phyloP scores from a whole-genome alignment of 1,284 basidiomycete species.

The Paramarasmius palmivorus region DNA sequence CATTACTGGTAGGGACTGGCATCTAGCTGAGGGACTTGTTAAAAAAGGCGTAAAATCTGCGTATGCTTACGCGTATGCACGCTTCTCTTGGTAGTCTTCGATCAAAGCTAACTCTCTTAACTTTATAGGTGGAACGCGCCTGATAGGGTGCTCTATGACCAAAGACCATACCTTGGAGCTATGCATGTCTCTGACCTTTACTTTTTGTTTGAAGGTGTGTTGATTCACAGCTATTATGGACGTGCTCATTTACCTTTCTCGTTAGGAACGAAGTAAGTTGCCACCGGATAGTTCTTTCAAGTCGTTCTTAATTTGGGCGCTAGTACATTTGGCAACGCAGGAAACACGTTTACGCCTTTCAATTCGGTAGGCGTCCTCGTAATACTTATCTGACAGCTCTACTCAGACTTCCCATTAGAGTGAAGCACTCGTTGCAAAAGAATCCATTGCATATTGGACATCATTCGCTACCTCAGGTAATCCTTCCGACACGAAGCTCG shows the following conservation, averaged over 20 bases:
- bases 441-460: constrained; percentile 47
- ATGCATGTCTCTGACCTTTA: constrained; percentile 48
- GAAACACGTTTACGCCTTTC: constrained; percentile 38
- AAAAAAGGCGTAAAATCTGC: constrained; percentile 32
- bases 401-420: constrained; percentile 27
- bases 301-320: not conserved
- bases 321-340: constrained; percentile 34
- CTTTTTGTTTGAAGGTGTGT: constrained; percentile 42
- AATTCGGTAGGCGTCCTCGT: constrained; percentile 30
- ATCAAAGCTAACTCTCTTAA: not conserved
- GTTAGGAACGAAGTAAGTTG: constrained; percentile 35
- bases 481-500: constrained; percentile 30
- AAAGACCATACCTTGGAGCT: constrained; percentile 37
- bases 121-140: constrained; percentile 42
- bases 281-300: not conserved
- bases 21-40: constrained; percentile 34
- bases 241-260: not conserved
- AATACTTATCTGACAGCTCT: constrained; percentile 3
- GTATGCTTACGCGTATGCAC: constrained; percentile 34
- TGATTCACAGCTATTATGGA: not conserved
- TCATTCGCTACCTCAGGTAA: constrained; percentile 38
- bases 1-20: constrained; percentile 35
- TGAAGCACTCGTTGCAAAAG: constrained; percentile 36
- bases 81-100: not conserved
- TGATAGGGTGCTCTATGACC: constrained; percentile 37